Conservation (phyloP, 805 yeast species). For the Wickerhamomyces alni region DNA sequence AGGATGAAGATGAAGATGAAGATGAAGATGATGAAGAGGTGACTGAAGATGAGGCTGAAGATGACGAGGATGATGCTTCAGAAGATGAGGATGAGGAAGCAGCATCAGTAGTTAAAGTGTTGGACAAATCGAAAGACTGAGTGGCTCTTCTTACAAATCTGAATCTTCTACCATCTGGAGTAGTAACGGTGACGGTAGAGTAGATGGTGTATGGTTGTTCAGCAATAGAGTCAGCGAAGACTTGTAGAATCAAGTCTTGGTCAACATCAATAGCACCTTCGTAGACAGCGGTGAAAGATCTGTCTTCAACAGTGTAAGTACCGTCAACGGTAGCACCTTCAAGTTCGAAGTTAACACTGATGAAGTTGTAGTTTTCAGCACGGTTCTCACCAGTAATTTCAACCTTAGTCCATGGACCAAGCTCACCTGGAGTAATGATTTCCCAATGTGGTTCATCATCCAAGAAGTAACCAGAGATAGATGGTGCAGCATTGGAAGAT, state of each 20-base stretch:
- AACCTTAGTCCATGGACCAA: neutral
- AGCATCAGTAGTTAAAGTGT: neutral
- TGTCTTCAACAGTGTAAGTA: constrained; percentile 8
- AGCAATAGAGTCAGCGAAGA: neutral
- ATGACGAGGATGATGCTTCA: neutral
- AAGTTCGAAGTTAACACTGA: neutral
- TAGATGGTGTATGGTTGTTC: neutral
- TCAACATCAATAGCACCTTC: neutral
- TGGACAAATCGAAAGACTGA: neutral
- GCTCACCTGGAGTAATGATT: neutral
- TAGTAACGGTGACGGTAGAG: constrained; percentile 7
- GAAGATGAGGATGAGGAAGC: neutral
- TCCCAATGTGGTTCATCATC: neutral
- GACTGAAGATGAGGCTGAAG: neutral
- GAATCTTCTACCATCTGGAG: constrained; percentile 14
- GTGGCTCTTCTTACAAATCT: neutral
- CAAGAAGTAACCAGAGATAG: neutral
- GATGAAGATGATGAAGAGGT: no score
- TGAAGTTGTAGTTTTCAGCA: neutral
- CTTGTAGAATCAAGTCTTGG: constrained; percentile 6
- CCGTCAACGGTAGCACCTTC: constrained; percentile 3
- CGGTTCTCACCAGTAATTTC: neutral
- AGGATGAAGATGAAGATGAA: no score
- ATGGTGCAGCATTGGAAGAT: neutral
- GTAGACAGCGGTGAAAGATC: neutral